phyloP scores from a whole-genome alignment of 2,329 filamentous ascomycete genomes.

The Paracorniculantispora psalliotae region DNA sequence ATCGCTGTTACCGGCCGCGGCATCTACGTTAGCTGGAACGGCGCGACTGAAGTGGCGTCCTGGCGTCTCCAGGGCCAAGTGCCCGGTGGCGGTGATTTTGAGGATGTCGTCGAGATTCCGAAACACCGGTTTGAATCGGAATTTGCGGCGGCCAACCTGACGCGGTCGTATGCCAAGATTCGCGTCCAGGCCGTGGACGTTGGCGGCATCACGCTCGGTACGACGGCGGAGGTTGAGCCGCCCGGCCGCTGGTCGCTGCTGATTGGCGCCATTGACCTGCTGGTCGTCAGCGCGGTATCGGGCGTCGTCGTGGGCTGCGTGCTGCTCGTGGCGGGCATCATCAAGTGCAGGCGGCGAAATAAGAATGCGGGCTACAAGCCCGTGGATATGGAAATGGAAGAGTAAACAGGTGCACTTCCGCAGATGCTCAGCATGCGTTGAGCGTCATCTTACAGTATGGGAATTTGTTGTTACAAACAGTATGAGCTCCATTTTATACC shows the following conservation, averaged over 20 bases:
- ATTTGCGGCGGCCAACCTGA: neutral
- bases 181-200: constrained; percentile 4
- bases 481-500: too few species aligned
- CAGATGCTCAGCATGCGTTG: neutral
- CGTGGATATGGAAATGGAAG: neutral
- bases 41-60: constrained; percentile 14
- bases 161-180: neutral
- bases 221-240: neutral
- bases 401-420: neutral
- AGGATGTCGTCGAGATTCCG: neutral
- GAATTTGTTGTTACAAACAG: too few species aligned
- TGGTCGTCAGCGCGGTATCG: neutral
- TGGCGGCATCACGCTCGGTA: constrained; percentile 4
- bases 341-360: neutral
- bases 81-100: neutral
- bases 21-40: constrained; percentile 17
- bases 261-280: neutral
- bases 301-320: neutral
- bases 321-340: neutral
- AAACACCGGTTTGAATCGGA: constrained; percentile 6
- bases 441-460: too few species aligned
- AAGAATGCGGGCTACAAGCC: neutral
- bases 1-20: neutral
- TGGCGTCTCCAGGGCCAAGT: constrained; percentile 12
- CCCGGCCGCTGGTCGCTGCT: neutral